Base-by-base conservation (phyloP, 495 filamentous ascomycete species). In the Ascodesmis nigricans region DNA sequence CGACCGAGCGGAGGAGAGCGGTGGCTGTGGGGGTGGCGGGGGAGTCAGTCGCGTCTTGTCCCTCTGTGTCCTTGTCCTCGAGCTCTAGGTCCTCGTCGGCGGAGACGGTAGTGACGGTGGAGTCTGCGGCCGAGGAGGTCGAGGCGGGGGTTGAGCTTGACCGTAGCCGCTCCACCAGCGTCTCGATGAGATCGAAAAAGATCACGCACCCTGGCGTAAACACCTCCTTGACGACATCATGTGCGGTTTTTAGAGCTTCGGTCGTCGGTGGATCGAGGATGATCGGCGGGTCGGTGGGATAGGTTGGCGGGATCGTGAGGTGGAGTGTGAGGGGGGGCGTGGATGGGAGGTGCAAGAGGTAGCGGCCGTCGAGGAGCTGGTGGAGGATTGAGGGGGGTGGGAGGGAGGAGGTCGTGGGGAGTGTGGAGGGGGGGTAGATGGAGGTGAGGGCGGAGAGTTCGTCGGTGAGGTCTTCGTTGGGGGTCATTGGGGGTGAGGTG, bases 401-500 rank as follows among this genome's bases (percentile, higher is more conserved):
- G 15, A 92, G 56, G 4, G 75, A 77, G 25, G 61, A 56, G 10
- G 69, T 64, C 15, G 73, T 77, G 57, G 87, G 93, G 43, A 97
- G 93, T 14, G 84, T 78, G 53, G 87, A 91, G 41, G 93, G 78
- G 31, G 78, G n/a, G 57, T 90, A 97, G 43, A 97, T 97, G 14
- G 84, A 78, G 53, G 87, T 91, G 41, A 97, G 78, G 31, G 78
- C 80, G 47, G 75, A 73, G 10, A 84, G 59, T 57, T 97, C 87
- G 56, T 93, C 78, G 24, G 49, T 51, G 15, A 92, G 69, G 21
- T 84, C 78, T 61, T 82, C 59, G 35, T 67, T 71, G 71, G 75
- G 78, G 38, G 43, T 55, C 29, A 31, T 10, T 14, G 13, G 33
- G 31, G 39, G 24, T 18, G 29, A n/a, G n/a, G n/a, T n/a, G n/a